Percentiles rank a stretch among this genome's conserved stretches.
Conservation (phyloP, 257 asterid genomes). For the Gentiana straminea region DNA sequence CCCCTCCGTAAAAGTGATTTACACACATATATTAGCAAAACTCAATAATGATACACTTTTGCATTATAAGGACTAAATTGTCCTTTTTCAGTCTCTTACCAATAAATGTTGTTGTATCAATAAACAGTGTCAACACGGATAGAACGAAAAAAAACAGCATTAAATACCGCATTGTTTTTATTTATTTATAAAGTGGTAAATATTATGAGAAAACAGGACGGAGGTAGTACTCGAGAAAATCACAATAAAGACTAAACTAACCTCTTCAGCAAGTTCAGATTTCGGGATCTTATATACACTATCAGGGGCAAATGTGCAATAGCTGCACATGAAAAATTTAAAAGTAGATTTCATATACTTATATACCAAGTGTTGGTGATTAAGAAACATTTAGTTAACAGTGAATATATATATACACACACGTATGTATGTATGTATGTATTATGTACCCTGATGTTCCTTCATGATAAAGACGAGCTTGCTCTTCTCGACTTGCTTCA, state of each 20-base stretch:
- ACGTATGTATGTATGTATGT: no score
- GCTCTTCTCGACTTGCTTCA: constrained; percentile 90
- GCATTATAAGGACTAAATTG: no score
- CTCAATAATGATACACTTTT: no score
- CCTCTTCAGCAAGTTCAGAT: constrained; percentile 81
- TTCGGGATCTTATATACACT: constrained; percentile 79
- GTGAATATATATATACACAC: constrained; percentile 6
- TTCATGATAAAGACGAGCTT: constrained; percentile 68
- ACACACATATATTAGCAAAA: no score
- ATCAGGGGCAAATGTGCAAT: constrained; percentile 80
- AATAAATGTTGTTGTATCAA: no score
- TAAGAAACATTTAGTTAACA: background rate
- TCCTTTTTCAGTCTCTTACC: no score
- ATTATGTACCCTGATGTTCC: constrained; percentile 52
- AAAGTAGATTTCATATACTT: background rate
- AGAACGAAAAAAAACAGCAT: background rate
- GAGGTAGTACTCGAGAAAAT: background rate
- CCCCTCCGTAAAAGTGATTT: no score
- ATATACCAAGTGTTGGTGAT: background rate
- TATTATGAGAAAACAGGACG: background rate
- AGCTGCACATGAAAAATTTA: constrained; percentile 28
- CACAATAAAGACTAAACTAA: constrained; percentile 9
- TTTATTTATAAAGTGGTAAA: background rate
- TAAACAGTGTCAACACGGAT: background rate
- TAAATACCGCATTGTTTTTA: no score